phyloP scores from a whole-genome alignment of 305 asterid genomes.

The Rubia tinctorum region DNA sequence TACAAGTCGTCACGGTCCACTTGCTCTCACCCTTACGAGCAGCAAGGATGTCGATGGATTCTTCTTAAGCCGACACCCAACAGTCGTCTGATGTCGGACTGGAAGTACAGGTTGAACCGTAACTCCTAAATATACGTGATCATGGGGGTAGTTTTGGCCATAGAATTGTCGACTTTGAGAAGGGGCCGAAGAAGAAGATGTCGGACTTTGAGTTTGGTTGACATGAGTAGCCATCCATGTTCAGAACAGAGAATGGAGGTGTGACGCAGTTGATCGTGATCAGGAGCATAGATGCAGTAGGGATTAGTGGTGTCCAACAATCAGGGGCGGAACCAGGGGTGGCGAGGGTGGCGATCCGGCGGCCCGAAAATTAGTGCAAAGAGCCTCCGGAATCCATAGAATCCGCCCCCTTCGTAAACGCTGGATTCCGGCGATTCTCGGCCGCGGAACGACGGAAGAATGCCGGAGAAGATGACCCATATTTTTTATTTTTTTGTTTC shows the following conservation, averaged over 20 bases:
- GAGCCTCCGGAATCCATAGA: too few relatives aligned
- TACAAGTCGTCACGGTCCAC: neutral
- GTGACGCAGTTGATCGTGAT: neutral
- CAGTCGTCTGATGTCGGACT: neutral
- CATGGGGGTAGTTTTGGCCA: neutral
- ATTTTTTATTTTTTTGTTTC: too few relatives aligned
- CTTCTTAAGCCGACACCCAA: neutral
- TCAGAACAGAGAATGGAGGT: neutral
- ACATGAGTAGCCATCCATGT: neutral
- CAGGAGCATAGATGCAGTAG: neutral
- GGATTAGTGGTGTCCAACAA: neutral
- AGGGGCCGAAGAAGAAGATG: neutral
- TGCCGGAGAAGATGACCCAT: too few relatives aligned
- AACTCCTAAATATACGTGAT: too few relatives aligned
- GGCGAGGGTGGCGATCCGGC: too few relatives aligned
- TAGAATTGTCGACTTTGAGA: neutral
- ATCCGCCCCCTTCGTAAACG: too few relatives aligned
- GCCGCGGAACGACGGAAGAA: too few relatives aligned
- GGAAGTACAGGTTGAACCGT: neutral
- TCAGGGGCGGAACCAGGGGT: too few relatives aligned
- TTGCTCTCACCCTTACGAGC: neutral
- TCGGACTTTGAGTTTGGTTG: neutral
- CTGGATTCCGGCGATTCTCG: too few relatives aligned
- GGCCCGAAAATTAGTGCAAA: too few relatives aligned
- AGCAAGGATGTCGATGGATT: neutral